Conservation (phyloP, 192 early-diverging fungal species). For the Podila epicladia region DNA sequence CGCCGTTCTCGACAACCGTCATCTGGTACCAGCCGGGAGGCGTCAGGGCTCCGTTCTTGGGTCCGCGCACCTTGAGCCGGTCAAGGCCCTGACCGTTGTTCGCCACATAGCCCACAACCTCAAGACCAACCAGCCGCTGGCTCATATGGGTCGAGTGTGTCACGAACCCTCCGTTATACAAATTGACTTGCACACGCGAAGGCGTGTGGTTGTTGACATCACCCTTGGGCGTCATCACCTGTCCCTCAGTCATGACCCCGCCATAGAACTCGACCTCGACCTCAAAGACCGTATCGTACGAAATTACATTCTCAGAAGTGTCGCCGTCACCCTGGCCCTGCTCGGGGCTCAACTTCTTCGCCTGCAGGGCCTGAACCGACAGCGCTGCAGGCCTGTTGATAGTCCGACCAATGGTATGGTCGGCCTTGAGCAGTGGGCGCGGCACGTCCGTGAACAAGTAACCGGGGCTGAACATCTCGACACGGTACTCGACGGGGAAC, state of each 20-base stretch:
- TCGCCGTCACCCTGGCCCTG: conserved; percentile 17
- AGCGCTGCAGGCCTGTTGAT: conserved; percentile 15
- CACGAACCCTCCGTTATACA: conserved; percentile 57
- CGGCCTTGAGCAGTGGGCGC: conserved; percentile 43
- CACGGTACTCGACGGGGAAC: conserved; percentile 63
- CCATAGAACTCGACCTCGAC: conserved; percentile 38
- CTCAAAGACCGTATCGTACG: conserved; percentile 31
- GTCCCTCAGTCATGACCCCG: conserved; percentile 2
- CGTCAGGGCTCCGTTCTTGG: conserved; percentile 26
- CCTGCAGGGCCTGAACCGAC: conserved; percentile 15
- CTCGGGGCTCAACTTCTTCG: conserved; percentile 19
- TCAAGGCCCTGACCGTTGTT: not conserved
- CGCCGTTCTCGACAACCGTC: conserved; percentile 32
- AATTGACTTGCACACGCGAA: conserved; percentile 45
- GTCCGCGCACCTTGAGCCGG: conserved; percentile 27
- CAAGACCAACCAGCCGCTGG: conserved; percentile 55
- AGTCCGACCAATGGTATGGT: conserved; percentile 16
- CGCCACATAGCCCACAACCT: conserved; percentile 26
- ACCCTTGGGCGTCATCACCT: conserved; percentile 15
- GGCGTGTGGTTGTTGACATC: not conserved
- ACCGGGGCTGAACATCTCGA: conserved; percentile 66
- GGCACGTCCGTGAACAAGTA: conserved; percentile 57
- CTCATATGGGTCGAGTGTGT: conserved; percentile 67
- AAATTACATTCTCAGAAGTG: conserved; percentile 35
- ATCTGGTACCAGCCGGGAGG: conserved; percentile 51